Evolutionary conservation across 768 basidiomycete genomes (phyloP).

Genomic region (Psilocybe tampanensis): DNA sequence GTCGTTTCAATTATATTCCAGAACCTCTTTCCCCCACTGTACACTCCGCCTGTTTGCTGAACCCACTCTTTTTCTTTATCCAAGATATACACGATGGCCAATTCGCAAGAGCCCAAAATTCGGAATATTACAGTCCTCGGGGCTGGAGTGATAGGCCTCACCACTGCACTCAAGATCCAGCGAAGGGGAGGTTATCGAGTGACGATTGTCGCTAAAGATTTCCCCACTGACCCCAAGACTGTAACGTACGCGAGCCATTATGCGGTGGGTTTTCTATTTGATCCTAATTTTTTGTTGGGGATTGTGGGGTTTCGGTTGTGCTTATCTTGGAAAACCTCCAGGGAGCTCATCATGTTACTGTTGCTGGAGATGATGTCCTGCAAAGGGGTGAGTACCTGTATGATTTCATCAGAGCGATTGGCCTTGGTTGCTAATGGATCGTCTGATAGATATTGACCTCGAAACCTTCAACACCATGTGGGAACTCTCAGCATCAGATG

Average conservation of each 20-base stretch:
- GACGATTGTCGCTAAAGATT: constrained; percentile 38
- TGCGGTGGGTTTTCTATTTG: constrained; percentile 50
- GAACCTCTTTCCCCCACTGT: too few species aligned
- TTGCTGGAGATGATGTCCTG: constrained; percentile 45
- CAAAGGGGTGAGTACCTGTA: constrained; percentile 49
- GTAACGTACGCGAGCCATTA: constrained; percentile 68
- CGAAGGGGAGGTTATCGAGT: constrained; percentile 55
- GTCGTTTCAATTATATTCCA: too few species aligned
- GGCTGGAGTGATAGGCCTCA: constrained; percentile 58
- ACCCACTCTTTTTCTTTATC: too few species aligned
- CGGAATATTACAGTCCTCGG: constrained; percentile 9
- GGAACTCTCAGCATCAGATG: constrained; percentile 53
- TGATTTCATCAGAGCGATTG: neutral
- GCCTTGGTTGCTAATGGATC: neutral
- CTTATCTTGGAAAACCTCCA: constrained; percentile 20
- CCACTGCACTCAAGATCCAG: constrained; percentile 64
- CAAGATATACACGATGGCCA: neutral
- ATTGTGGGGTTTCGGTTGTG: neutral
- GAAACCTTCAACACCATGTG: constrained; percentile 69
- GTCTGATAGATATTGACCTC: constrained; percentile 52
- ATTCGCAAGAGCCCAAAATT: neutral
- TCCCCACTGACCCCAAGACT: constrained; percentile 33
- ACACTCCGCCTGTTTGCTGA: too few species aligned
- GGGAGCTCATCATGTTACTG: constrained; percentile 73
- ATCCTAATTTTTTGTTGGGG: too few species aligned